Evolutionary conservation across 139 green algal genomes (phyloP), one percentile per base, ranked within the genome.

Genomic region (Edaphochlamys debaryana): DNA sequence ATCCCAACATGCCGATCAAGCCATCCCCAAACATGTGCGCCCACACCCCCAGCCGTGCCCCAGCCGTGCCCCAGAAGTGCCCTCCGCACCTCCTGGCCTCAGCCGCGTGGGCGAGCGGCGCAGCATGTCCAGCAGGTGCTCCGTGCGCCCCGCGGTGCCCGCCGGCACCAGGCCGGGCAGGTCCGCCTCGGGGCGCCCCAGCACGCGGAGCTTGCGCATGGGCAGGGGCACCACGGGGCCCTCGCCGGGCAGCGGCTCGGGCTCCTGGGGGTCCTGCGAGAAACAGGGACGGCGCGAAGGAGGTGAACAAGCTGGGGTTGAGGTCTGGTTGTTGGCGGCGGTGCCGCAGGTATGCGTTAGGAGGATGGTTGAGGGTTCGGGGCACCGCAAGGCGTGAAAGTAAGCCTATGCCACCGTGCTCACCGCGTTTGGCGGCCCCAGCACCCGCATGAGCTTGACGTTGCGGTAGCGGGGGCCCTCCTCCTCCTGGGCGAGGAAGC

Each of bases 81-180:
- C n/a, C n/a, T n/a, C n/a, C n/a, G n/a, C n/a, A n/a, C n/a, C n/a
- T n/a, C 62, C 62, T 67, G 34, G 15, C 36, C 13, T 20, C 17
- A 36, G 34, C 23, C 75, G 75, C 36, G 58, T 38, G 41, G 58
- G 37, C 20, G 15, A 5, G 1, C 60, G 40, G 6, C 74, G 56
- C 75, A 81, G 58, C 75, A 81, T 81, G n/a, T 60, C 60, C 41
- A 81, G 75, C 41, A 81, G 29, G 75, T 81, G 75, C 75, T 81
- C 75, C 30, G 75, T 81, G 38, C 75, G 75, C 36, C 75, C 75
- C 0, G 75, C 75, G 4, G 75, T 81, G 32, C 60, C 60, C 6
- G 75, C 75, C 22, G 75, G 75, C 32, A 81, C 41, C 23, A 81
- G 17, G 15, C 75, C 60, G 4, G 75, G 75, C 23, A 81, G 1